Base-by-base conservation (phyloP, 2,329 filamentous ascomycete species). In the Ceratocystis alfenasii region DNA sequence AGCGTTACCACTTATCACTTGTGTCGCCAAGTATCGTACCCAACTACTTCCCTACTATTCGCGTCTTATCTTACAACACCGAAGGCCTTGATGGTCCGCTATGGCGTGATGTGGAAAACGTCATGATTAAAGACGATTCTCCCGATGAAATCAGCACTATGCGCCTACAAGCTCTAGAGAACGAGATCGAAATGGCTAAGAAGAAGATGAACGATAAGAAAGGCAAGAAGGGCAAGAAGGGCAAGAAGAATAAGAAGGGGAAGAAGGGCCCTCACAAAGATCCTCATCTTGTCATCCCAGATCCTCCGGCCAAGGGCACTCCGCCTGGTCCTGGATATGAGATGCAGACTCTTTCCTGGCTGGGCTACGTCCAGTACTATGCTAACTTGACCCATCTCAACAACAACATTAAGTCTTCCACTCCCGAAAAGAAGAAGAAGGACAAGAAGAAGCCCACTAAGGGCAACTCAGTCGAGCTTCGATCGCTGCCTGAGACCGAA, bases 11-110 rank as follows among this genome's bases (percentile, higher is more conserved):
- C 64, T 75, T 95, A 5, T 87, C 89, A 0, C 78, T 94, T 30
- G 87, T 97, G 66, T 84, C 87, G 60, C 89, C 93, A 0, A 97
- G 92, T 72, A 79, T 99, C 46, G 89, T 97, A 7, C 94, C 93
- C 5, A 96, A 94, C 72, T 95, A 90, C 75, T 94, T 92, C 69
- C 94, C 93, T 0, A 91, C 89, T 0, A 76, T 96, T 41, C 84
- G 92, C n/a, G 82, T 99, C n/a, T 80, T 93, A 69, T 90, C 96
- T 72, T 99, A 97, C 79, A 97, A 99, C 73, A 90, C 90, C 65
- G 89, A 80, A 0, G 90, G 90, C 0, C 74, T 96, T 2, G 87
- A 90, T 69, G 72, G 83, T 64, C 84, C 82, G 81, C 46, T 65
- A 7, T 64, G 69, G 22, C 46, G 68, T 4, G 53, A 68, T 17